These are phyloP conservation scores for Leonotis leonurus DNA, from an alignment of 257 asterid species.

Conservation along the genomic window DNA sequence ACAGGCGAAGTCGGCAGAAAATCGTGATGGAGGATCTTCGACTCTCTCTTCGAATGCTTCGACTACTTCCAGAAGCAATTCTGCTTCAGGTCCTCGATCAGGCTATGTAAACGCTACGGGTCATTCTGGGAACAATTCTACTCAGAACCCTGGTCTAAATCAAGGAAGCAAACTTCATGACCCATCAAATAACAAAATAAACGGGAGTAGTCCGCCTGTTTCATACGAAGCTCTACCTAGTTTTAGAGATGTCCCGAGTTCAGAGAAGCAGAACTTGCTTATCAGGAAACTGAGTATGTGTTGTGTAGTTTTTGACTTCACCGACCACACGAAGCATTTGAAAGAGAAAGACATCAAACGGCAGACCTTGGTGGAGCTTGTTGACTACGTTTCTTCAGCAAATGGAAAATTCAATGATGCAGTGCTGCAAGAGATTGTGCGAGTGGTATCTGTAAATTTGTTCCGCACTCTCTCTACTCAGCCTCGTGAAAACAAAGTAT, in stretches of 20 bases:
- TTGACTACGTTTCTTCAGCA: slow-evolving; percentile 64
- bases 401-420: slow-evolving; percentile 63
- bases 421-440: slow-evolving; percentile 53
- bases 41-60: slow-evolving; percentile 36
- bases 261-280: slow-evolving; percentile 72
- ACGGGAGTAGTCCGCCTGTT: slow-evolving; percentile 43
- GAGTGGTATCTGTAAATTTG: slow-evolving; percentile 67
- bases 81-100: slow-evolving; percentile 26
- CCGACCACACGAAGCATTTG: slow-evolving; percentile 68
- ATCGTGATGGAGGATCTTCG: slow-evolving; percentile 62
- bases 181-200: slow-evolving; percentile 27
- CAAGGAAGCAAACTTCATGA: slow-evolving; percentile 28
- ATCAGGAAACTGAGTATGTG: slow-evolving; percentile 63
- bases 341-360: slow-evolving; percentile 83
- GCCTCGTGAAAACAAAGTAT: slow-evolving; percentile 59
- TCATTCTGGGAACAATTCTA: slow-evolving; percentile 26
- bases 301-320: slow-evolving; percentile 64
- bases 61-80: slow-evolving; percentile 38
- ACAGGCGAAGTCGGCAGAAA: slow-evolving; percentile 53
- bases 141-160: slow-evolving; percentile 31
- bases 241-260: slow-evolving; percentile 68
- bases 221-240: slow-evolving; percentile 69
- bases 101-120: slow-evolving; percentile 31
- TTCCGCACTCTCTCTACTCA: slow-evolving; percentile 58
- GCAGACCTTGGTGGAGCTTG: slow-evolving; percentile 81